Evolutionary conservation across 1,284 basidiomycete genomes (phyloP).

Genomic region (Chalciporus sp.): DNA sequence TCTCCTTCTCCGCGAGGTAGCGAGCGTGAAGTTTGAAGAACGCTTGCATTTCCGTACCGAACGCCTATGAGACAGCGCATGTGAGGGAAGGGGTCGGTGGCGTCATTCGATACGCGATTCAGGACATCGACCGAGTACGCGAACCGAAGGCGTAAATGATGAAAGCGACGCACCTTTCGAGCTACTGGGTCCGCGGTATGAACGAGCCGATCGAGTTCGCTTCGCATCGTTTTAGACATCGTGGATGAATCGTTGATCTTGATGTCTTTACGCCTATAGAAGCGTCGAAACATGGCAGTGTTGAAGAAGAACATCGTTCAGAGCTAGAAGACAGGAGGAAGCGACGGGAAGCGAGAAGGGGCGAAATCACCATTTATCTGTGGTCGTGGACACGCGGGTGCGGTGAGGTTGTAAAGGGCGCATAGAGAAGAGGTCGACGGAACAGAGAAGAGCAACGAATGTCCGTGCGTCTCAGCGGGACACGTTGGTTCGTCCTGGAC

Average conservation of each 20-base stretch:
- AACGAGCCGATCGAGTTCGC: constrained; percentile 93
- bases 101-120: constrained; percentile 34
- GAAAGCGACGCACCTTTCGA: constrained; percentile 66
- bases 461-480: not conserved
- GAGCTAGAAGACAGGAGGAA: not conserved
- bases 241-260: constrained; percentile 7
- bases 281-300: constrained; percentile 20
- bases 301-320: constrained; percentile 23
- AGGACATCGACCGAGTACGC: not conserved
- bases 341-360: constrained; percentile 23
- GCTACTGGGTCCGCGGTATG: constrained; percentile 76
- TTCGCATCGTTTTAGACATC: constrained; percentile 88
- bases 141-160: constrained; percentile 12
- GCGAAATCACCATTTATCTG: constrained; percentile 23
- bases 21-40: constrained; percentile 99
- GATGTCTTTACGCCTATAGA: constrained; percentile 27
- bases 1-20: constrained; percentile 90
- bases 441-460: not conserved
- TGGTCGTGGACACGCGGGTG: constrained; percentile 21
- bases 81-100: constrained; percentile 3
- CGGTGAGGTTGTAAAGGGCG: constrained; percentile 22
- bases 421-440: not conserved
- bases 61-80: constrained; percentile 50
- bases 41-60: constrained; percentile 96
- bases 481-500: not conserved